phyloP scores from a whole-genome alignment of 257 asterid genomes.

The Anisodus tanguticus region DNA sequence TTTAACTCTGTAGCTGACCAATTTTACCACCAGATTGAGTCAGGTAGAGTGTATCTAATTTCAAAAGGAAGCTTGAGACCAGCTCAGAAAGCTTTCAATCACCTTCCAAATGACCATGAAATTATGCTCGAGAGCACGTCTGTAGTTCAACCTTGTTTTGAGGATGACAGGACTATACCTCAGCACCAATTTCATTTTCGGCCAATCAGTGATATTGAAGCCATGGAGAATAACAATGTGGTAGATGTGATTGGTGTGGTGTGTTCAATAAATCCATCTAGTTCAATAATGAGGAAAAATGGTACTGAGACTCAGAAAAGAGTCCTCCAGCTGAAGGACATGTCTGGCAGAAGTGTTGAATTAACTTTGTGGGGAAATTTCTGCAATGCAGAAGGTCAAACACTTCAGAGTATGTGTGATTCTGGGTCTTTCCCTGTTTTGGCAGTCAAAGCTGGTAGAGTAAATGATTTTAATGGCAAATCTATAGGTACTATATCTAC shows the following conservation, averaged over 20 bases:
- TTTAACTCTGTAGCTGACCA: constrained; percentile 90
- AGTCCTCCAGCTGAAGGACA: constrained; percentile 80
- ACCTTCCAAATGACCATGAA: constrained; percentile 80
- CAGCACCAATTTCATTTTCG: constrained; percentile 81
- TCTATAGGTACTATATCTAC: constrained; percentile 71
- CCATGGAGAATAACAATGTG: constrained; percentile 63
- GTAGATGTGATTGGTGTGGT: constrained; percentile 85
- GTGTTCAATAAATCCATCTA: constrained; percentile 67
- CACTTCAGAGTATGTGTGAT: constrained; percentile 75
- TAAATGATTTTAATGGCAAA: constrained; percentile 86
- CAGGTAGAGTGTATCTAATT: constrained; percentile 70
- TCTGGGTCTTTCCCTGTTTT: constrained; percentile 77
- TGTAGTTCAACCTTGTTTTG: constrained; percentile 67
- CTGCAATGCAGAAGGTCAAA: constrained; percentile 83
- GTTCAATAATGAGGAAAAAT: constrained; percentile 79
- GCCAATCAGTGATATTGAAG: constrained; percentile 72
- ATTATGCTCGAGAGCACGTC: constrained; percentile 74
- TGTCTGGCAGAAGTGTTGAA: constrained; percentile 93
- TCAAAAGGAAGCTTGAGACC: constrained; percentile 73
- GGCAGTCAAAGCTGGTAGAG: constrained; percentile 82
- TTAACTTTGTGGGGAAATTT: constrained; percentile 91
- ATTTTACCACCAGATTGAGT: constrained; percentile 68
- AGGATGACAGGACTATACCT: constrained; percentile 77
- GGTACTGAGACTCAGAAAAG: constrained; percentile 83
- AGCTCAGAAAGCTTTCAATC: constrained; percentile 82